A percentile compares a stretch with the other conserved stretches of the same genome.
Evolutionary conservation across 2,329 filamentous ascomycete genomes (phyloP).

Genomic region (Colletotrichum australisinense): DNA sequence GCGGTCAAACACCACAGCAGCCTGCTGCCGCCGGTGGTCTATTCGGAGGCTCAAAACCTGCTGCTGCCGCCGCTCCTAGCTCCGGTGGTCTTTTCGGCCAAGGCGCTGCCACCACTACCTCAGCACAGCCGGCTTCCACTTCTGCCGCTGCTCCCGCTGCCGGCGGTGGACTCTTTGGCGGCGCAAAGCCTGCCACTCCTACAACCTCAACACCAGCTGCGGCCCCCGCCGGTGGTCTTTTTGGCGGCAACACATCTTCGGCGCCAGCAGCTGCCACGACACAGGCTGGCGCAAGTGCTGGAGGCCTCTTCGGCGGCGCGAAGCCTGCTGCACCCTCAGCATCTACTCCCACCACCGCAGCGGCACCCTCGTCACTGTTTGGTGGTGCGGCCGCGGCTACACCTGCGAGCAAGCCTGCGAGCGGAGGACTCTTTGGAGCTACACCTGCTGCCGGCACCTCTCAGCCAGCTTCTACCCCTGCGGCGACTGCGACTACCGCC

Average conservation of each 20-base stretch:
- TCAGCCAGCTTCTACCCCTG: conserved; percentile 42
- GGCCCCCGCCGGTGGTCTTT: conserved; percentile 44
- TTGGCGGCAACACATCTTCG: conserved; percentile 54
- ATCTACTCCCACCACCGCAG: conserved; percentile 43
- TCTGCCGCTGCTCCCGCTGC: conserved; percentile 37
- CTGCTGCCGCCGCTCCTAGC: conserved; percentile 15
- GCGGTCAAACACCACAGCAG: conserved; percentile 19
- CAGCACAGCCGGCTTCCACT: conserved; percentile 43
- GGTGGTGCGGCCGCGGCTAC: conserved; percentile 47
- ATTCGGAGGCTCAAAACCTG: conserved; percentile 37
- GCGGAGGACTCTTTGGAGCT: conserved; percentile 45
- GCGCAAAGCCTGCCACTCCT: conserved; percentile 51
- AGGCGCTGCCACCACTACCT: conserved; percentile 28
- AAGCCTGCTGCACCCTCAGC: conserved; percentile 42
- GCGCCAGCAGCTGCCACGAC: conserved; percentile 45
- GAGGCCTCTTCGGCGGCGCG: conserved; percentile 40
- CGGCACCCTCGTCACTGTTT: conserved; percentile 46
- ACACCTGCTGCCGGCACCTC: conserved; percentile 44
- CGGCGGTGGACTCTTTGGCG: conserved; percentile 49
- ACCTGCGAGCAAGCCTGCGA: conserved; percentile 46
- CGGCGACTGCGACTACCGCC: conserved; percentile 46
- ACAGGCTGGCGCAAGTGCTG: conserved; percentile 40
- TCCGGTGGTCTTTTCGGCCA: conserved; percentile 35
- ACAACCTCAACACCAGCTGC: conserved; percentile 39
- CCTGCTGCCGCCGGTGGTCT: conserved; percentile 38